Percentiles rank a stretch among this genome's conserved stretches.
Conservation (phyloP, 768 basidiomycete genomes). For the Cystobasidium tubakii region DNA sequence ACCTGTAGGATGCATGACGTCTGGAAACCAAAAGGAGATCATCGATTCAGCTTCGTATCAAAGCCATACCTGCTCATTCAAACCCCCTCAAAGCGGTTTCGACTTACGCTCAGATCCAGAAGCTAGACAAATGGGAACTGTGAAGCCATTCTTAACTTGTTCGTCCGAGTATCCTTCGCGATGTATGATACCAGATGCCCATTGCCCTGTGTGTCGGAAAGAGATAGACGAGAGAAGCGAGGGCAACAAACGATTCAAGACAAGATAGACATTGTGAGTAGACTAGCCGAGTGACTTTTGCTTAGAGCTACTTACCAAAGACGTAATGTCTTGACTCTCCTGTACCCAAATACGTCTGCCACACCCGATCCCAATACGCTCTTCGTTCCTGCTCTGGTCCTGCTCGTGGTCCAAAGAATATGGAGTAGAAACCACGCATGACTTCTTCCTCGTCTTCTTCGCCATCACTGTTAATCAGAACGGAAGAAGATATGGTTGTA, state of each 20-base stretch:
- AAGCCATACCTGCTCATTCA: too few relatives aligned
- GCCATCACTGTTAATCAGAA: not conserved
- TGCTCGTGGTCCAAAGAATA: not conserved
- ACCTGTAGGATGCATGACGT: slow-evolving; percentile 18
- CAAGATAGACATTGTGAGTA: not conserved
- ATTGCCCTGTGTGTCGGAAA: slow-evolving; percentile 1
- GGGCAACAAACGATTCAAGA: too few relatives aligned
- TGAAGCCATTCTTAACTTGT: slow-evolving; percentile 2
- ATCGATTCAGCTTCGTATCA: not conserved
- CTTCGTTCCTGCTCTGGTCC: not conserved
- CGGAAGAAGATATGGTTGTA: not conserved
- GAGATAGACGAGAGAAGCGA: too few relatives aligned
- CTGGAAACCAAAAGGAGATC: not conserved
- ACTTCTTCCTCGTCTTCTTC: not conserved
- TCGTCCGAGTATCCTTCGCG: not conserved
- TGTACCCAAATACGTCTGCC: not conserved
- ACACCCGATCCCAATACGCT: not conserved
- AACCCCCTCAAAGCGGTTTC: not conserved
- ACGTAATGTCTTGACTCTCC: not conserved
- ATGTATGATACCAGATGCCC: not conserved
- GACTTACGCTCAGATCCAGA: slow-evolving; percentile 8
- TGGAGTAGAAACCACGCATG: not conserved
- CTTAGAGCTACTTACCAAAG: not conserved
- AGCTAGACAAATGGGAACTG: not conserved
- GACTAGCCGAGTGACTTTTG: too few relatives aligned